These are phyloP conservation scores for Phoma herbarum DNA, from an alignment of 2,329 filamentous ascomycete genomes.

Conservation along the genomic window DNA sequence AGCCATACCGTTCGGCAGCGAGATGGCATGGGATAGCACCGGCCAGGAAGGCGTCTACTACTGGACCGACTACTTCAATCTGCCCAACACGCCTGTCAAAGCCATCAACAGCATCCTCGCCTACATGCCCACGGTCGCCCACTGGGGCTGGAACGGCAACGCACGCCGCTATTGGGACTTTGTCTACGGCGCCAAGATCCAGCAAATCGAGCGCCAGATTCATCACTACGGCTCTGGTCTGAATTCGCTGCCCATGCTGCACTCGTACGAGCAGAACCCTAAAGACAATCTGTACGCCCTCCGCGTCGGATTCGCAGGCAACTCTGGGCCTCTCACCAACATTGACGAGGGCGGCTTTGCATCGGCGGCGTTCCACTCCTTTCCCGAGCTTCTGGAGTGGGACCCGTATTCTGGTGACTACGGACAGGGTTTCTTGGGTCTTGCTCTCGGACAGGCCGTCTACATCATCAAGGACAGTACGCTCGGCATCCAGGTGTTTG, in stretches of 20 bases:
- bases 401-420: constrained; percentile 68
- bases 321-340: constrained; percentile 62
- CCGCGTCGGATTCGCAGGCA: constrained; percentile 64
- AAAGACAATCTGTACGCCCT: constrained; percentile 59
- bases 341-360: constrained; percentile 65
- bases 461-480: constrained; percentile 59
- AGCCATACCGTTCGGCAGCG: constrained; percentile 65
- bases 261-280: constrained; percentile 59
- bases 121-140: constrained; percentile 65
- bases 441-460: constrained; percentile 60
- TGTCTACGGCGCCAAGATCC: constrained; percentile 56
- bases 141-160: constrained; percentile 71
- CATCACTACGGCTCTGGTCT: constrained; percentile 70
- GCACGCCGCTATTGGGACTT: constrained; percentile 70
- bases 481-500: constrained; percentile 60
- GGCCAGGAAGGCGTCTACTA: constrained; percentile 70
- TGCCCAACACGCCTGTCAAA: constrained; percentile 57
- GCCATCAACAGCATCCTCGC: constrained; percentile 65
- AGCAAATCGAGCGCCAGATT: constrained; percentile 59
- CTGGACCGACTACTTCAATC: constrained; percentile 65
- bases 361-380: constrained; percentile 66
- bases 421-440: constrained; percentile 63
- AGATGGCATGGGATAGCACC: constrained; percentile 71
- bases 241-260: constrained; percentile 65
- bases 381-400: constrained; percentile 64